Percentiles rank a stretch among this genome's conserved stretches.
Evolutionary conservation across 2,329 filamentous ascomycete genomes (phyloP).

Genomic region (Penicillium brasilianum): DNA sequence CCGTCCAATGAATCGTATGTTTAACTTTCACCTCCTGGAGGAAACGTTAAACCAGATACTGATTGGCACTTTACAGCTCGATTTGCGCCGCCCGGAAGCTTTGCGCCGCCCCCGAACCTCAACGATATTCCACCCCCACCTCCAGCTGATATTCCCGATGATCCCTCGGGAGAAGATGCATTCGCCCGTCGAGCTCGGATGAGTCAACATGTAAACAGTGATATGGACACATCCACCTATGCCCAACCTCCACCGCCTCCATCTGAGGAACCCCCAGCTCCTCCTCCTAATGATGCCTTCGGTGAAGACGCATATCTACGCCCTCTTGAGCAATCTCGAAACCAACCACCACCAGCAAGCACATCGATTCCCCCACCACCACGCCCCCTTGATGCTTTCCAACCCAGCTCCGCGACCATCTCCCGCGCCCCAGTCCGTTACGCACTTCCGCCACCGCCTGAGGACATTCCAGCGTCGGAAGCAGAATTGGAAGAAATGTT

Average conservation of each 20-base stretch:
- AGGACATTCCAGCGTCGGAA: slow-evolving; percentile 59
- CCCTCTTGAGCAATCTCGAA: slow-evolving; percentile 30
- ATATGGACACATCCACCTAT: slow-evolving; percentile 23
- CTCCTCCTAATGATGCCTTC: slow-evolving; percentile 33
- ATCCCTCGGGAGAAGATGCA: slow-evolving; percentile 71
- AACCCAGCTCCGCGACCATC: slow-evolving; percentile 63
- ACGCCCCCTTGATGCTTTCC: slow-evolving; percentile 47
- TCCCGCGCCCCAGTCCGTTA: slow-evolving; percentile 81
- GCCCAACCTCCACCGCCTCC: slow-evolving; percentile 36
- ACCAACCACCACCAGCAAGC: slow-evolving; percentile 31
- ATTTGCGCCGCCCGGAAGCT: slow-evolving; percentile 58
- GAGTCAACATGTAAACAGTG: slow-evolving; percentile 48
- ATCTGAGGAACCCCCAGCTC: slow-evolving; percentile 36
- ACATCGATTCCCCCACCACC: slow-evolving; percentile 37
- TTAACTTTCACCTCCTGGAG: not conserved
- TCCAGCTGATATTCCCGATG: slow-evolving; percentile 57
- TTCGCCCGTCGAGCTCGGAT: slow-evolving; percentile 68
- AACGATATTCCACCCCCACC: slow-evolving; percentile 43
- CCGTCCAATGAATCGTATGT: slow-evolving; percentile 54
- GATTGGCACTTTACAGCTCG: slow-evolving; percentile 40
- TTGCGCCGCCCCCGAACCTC: slow-evolving; percentile 57
- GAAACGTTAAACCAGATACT: not conserved
- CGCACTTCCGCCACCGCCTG: slow-evolving; percentile 57
- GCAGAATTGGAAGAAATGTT: slow-evolving; percentile 57
- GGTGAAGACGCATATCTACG: slow-evolving; percentile 36